Base-by-base conservation (phyloP, 495 filamentous ascomycete species). In the Usnea hakonensis region DNA sequence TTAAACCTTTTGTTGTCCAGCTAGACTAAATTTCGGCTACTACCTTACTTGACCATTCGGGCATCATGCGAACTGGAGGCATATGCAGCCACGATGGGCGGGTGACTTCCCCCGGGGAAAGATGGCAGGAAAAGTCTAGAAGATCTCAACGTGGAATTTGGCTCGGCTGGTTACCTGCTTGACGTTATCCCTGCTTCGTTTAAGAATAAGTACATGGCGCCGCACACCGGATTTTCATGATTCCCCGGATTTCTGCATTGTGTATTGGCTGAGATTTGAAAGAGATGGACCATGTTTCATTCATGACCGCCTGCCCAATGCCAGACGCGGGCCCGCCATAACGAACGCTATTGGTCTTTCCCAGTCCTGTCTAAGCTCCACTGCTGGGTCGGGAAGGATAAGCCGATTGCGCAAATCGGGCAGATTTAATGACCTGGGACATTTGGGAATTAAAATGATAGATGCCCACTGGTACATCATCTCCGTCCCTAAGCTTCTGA, bases 31-130 rank as follows among this genome's bases (percentile, higher is more conserved):
- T 0, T 30, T 11, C 43, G 43, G 21, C 43, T 28, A 11, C 6
- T 23, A 26, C 23, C 11, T 30, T 28, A 16, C 46, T 30, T 4
- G 28, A 28, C 2, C 23, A 4, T 50, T 50, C 30, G 46, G 46
- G 46, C 46, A 17, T 50, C 33, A 38, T 54, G 36, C 44, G 58
- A 54, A 61, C 58, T 33, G 53, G 46, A 61, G 35, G 58, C 36
- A n/a, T 40, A 60, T 53, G 58, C 58, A 60, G 58, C 58, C 35
- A 60, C 58, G 36, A 48, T 48, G 6, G 19, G 6, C 43, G 43
- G 43, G 26, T 46, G 46, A 50, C 23, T 50, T 50, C 46, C 46
- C 46, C 46, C 11, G 17, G 9, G 16, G 7, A 28, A 14, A 30
- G 21, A 5, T 2, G 11, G 13, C 0, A n/a, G 13, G 26, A 3